These are phyloP conservation scores for Alternaria panax DNA, from an alignment of 2,329 filamentous ascomycete genomes.

Conservation along the genomic window DNA sequence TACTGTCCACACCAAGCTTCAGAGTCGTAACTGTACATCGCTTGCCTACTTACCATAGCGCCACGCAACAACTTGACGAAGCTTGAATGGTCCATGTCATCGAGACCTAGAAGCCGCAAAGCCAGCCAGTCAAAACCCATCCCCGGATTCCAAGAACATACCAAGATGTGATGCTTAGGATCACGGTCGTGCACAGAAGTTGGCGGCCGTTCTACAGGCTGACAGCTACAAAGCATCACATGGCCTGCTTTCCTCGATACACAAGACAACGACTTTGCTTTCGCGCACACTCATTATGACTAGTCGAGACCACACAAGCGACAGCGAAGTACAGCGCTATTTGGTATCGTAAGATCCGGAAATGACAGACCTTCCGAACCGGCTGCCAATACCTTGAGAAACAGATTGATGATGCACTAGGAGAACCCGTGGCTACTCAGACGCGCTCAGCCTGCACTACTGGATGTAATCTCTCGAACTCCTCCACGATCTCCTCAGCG, in stretches of 20 bases:
- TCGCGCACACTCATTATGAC: neutral
- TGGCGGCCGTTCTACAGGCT: neutral
- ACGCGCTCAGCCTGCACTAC: neutral
- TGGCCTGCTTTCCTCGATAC: neutral
- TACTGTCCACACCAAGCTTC: no score
- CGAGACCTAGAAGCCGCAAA: neutral
- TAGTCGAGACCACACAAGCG: neutral
- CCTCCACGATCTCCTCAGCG: neutral
- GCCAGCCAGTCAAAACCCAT: neutral
- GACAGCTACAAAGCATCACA: neutral
- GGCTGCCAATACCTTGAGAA: neutral
- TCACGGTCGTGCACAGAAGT: neutral
- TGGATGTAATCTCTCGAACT: neutral
- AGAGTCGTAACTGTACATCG: no score
- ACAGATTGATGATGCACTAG: neutral
- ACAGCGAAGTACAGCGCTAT: neutral
- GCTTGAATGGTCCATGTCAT: no score
- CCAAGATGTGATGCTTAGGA: neutral
- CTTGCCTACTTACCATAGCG: neutral
- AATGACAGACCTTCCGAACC: neutral
- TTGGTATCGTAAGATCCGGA: neutral
- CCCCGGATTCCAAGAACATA: neutral
- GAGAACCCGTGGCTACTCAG: no score
- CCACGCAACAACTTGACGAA: no score
- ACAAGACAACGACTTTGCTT: neutral